phyloP scores from a whole-genome alignment of 768 basidiomycete genomes.

The Tricholoma flavovirens region DNA sequence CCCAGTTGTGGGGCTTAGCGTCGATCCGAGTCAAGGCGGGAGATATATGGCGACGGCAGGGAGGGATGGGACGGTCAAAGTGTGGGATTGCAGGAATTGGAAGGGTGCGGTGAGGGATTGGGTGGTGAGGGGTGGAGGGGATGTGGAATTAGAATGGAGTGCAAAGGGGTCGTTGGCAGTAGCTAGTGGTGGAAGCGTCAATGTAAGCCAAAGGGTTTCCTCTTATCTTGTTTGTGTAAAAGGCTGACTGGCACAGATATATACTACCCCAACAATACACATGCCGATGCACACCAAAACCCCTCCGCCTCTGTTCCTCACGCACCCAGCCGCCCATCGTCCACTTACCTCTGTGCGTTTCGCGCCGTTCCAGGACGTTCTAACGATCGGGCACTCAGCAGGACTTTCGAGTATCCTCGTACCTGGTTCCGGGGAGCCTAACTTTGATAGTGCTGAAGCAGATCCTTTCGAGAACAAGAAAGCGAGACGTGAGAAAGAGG shows the following conservation, averaged over 20 bases:
- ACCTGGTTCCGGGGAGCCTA: conserved; percentile 89
- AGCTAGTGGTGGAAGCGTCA: conserved; percentile 77
- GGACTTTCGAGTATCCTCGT: conserved; percentile 86
- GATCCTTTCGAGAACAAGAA: conserved; percentile 91
- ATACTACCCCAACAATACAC: conserved; percentile 63
- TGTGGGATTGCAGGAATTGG: conserved; percentile 98
- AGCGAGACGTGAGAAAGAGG: conserved; percentile 82
- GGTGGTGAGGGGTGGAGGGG: conserved; percentile 60
- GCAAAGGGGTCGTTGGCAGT: conserved; percentile 78
- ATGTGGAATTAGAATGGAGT: conserved; percentile 76
- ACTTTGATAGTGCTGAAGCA: conserved; percentile 89
- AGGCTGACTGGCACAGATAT: conserved; percentile 45
- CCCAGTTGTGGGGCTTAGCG: conserved; percentile 71
- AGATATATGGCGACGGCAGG: conserved; percentile 90
- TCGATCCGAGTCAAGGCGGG: conserved; percentile 83
- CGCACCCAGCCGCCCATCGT: conserved; percentile 76
- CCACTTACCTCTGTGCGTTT: conserved; percentile 77
- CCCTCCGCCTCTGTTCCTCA: conserved; percentile 81
- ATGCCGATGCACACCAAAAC: conserved; percentile 41
- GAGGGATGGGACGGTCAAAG: conserved; percentile 81
- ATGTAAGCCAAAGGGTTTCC: conserved; percentile 45
- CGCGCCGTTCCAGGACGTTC: conserved; percentile 82
- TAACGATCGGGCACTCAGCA: conserved; percentile 69
- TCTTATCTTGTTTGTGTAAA: not conserved
- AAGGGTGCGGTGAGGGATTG: conserved; percentile 78